Conservation (phyloP, 2,329 filamentous ascomycete genomes). For the Stagonosporopsis rhizophila region DNA sequence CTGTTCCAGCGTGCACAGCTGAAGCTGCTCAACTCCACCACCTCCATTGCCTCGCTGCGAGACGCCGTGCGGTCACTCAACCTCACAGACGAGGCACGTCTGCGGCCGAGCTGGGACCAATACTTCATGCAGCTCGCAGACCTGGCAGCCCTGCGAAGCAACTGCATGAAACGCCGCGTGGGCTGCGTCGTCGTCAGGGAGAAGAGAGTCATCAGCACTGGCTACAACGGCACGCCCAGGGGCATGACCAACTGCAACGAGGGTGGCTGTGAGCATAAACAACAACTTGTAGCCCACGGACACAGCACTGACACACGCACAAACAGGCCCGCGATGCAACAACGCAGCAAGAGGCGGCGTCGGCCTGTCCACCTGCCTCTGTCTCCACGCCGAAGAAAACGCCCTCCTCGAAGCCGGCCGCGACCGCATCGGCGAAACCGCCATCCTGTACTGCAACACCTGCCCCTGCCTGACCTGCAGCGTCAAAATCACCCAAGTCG, state of each 20-base stretch:
- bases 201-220: conserved; percentile 88
- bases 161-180: conserved; percentile 98
- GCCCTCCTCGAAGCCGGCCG: conserved; percentile 91
- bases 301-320: not conserved
- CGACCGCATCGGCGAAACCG: conserved; percentile 82
- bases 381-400: conserved; percentile 98
- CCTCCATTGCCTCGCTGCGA: conserved; percentile 74
- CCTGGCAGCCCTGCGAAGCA: conserved; percentile 86
- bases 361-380: conserved; percentile 84
- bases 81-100: conserved; percentile 76
- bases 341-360: conserved; percentile 72
- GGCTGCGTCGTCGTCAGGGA: conserved; percentile 91
- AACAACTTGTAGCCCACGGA: too few species aligned
- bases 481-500: conserved; percentile 97
- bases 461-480: conserved; percentile 97
- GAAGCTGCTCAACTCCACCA: conserved; percentile 84
- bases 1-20: conserved; percentile 83
- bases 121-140: conserved; percentile 99
- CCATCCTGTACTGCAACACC: conserved; percentile 91
- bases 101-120: conserved; percentile 91
- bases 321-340: conserved; percentile 76
- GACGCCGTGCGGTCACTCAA: conserved; percentile 75
- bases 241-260: conserved; percentile 89
- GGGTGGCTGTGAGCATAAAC: conserved; percentile 81
- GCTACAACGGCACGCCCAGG: conserved; percentile 96